Conservation (phyloP, 805 yeast species). For the Dipodascus albidus region DNA sequence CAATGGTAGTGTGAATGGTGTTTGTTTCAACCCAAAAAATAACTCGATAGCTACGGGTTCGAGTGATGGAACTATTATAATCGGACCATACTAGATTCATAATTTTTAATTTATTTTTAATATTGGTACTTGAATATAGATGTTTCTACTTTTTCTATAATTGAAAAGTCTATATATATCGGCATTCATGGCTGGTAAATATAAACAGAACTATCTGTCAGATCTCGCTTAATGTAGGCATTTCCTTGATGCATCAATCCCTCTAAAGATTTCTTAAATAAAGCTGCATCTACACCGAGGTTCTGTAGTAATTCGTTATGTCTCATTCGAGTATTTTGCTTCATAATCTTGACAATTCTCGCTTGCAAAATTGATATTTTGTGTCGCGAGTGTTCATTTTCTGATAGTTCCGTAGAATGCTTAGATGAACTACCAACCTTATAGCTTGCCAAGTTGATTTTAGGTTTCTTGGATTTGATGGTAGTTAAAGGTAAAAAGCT, state of each 20-base stretch:
- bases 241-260: neutral
- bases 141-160: too few relatives aligned
- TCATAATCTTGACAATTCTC: neutral
- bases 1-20: slow-evolving; percentile 47
- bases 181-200: neutral
- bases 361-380: neutral
- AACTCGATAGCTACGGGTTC: slow-evolving; percentile 38
- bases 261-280: neutral
- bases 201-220: neutral
- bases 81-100: slow-evolving; percentile 20
- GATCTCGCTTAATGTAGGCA: neutral
- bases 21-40: slow-evolving; percentile 39
- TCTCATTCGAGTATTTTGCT: neutral
- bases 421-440: neutral
- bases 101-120: too few relatives aligned
- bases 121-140: too few relatives aligned
- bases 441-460: neutral
- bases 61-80: slow-evolving; percentile 43
- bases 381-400: neutral
- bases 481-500: neutral
- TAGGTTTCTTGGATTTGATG: neutral
- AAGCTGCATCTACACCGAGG: neutral
- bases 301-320: neutral
- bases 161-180: neutral
- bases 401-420: neutral